These are phyloP conservation scores for Salix exigua DNA, from an alignment of 345 rosid species.

Conservation along the genomic window DNA sequence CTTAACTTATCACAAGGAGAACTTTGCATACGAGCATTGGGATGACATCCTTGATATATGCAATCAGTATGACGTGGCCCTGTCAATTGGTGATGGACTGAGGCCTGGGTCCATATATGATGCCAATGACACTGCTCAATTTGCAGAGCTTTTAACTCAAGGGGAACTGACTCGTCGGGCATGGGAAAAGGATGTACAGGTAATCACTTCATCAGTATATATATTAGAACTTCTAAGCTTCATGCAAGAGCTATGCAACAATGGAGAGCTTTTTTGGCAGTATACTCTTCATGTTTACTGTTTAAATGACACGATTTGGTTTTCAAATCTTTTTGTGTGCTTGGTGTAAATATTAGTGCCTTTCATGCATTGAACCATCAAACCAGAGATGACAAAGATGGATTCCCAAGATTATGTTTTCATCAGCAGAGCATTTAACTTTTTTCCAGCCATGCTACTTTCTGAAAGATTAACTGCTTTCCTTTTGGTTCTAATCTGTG, in stretches of 20 bases:
- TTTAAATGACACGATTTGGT: neutral
- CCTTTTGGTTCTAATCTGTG: neutral
- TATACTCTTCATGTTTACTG: neutral
- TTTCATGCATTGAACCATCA: neutral
- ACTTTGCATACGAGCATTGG: conserved; percentile 98
- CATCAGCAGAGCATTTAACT: too few species aligned
- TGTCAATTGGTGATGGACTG: conserved; percentile 93
- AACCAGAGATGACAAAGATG: neutral
- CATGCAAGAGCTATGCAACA: neutral
- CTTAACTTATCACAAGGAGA: conserved; percentile 88
- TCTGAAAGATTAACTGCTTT: neutral
- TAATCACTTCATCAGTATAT: conserved; percentile 18
- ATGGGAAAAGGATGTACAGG: conserved; percentile 98
- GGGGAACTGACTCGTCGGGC: conserved; percentile 98
- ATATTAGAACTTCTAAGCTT: neutral
- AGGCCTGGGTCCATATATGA: conserved; percentile 98
- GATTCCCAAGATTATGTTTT: neutral
- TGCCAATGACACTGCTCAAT: conserved; percentile 97
- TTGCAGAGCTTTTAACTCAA: conserved; percentile 97
- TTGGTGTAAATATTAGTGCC: neutral
- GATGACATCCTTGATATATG: conserved; percentile 95
- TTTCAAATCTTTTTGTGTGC: neutral
- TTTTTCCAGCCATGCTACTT: neutral
- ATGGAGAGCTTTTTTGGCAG: neutral
- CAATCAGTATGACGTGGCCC: conserved; percentile 90